Evolutionary conservation across 176 grass and related monocot genomes (phyloP).

Genomic region (Chloris gayana): DNA sequence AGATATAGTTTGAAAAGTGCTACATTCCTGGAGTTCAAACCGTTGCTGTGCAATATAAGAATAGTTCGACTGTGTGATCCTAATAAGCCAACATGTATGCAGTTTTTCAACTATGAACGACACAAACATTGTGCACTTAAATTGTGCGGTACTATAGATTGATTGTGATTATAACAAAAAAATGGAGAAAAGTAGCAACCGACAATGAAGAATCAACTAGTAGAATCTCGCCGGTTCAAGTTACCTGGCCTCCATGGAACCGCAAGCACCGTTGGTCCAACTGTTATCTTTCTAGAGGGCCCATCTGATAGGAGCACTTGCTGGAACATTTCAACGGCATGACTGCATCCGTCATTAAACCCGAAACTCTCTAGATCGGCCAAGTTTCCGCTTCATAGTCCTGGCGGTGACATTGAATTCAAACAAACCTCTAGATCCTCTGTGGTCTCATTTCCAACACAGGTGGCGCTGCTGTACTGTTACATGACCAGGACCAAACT

Average conservation of each 20-base stretch:
- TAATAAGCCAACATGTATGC: no score
- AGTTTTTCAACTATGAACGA: not conserved
- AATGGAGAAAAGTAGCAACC: slow-evolving; percentile 5
- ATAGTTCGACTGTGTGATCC: no score
- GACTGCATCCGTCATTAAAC: slow-evolving; percentile 20
- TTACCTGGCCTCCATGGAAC: slow-evolving; percentile 43
- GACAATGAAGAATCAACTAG: not conserved
- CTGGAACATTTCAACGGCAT: slow-evolving; percentile 30
- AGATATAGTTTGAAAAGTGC: not conserved
- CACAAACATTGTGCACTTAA: not conserved
- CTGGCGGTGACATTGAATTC: slow-evolving; percentile 26
- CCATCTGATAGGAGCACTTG: slow-evolving; percentile 29
- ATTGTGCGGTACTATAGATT: not conserved
- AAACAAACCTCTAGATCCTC: slow-evolving; percentile 8
- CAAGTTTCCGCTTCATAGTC: slow-evolving; percentile 28
- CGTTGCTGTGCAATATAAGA: no score
- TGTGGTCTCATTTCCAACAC: slow-evolving; percentile 23
- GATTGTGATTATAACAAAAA: not conserved
- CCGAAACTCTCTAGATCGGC: not conserved
- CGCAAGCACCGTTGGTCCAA: slow-evolving; percentile 2
- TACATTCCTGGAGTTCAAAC: no score
- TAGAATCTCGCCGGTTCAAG: not conserved
- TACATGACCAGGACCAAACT: slow-evolving; percentile 23
- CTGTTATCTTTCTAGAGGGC: slow-evolving; percentile 18
- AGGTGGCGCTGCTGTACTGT: not conserved